A percentile compares a stretch with the other conserved stretches of the same genome.
Conservation (phyloP, 352 stramenopile genomes). For the Phytophthora rubi region DNA sequence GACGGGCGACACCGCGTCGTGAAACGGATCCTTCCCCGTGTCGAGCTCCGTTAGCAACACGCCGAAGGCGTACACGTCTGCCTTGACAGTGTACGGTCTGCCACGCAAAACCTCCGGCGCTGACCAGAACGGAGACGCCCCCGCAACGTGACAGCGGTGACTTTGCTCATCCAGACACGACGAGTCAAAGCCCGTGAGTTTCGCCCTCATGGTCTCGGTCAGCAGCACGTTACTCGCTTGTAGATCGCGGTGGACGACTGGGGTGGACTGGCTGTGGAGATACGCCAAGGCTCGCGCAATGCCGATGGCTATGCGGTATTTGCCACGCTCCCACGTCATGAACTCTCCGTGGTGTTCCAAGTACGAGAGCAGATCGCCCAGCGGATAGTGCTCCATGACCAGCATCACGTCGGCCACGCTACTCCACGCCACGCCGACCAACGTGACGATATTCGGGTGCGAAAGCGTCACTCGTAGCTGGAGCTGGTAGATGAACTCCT, state of each 20-base stretch:
- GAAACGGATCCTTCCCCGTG: slow-evolving; percentile 30
- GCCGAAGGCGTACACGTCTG: slow-evolving; percentile 49
- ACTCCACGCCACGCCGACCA: slow-evolving; percentile 55
- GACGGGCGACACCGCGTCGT: slow-evolving; percentile 31
- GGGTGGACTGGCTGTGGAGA: slow-evolving; percentile 35
- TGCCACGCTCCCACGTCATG: slow-evolving; percentile 30
- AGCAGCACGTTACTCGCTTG: slow-evolving; percentile 46
- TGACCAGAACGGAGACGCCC: slow-evolving; percentile 35
- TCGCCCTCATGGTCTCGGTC: slow-evolving; percentile 30
- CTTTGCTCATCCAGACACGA: slow-evolving; percentile 37
- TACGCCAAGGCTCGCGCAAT: slow-evolving; percentile 45
- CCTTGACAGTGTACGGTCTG: slow-evolving; percentile 28
- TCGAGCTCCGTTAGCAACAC: slow-evolving; percentile 50
- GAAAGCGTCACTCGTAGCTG: slow-evolving; percentile 37
- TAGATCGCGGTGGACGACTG: slow-evolving; percentile 56
- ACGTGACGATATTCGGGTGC: slow-evolving; percentile 45
- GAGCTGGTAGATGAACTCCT: slow-evolving; percentile 48
- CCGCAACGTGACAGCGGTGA: slow-evolving; percentile 15
- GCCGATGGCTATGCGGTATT: slow-evolving; percentile 38
- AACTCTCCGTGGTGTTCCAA: slow-evolving; percentile 18
- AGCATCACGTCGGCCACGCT: slow-evolving; percentile 45
- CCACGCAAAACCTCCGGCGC: slow-evolving; percentile 45
- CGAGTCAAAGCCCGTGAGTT: slow-evolving; percentile 52
- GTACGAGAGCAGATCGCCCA: slow-evolving; percentile 32
- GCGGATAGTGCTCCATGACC: slow-evolving; percentile 36